phyloP scores from a whole-genome alignment of 441 rosid genomes.

The Pelargonium cotyledonis region DNA sequence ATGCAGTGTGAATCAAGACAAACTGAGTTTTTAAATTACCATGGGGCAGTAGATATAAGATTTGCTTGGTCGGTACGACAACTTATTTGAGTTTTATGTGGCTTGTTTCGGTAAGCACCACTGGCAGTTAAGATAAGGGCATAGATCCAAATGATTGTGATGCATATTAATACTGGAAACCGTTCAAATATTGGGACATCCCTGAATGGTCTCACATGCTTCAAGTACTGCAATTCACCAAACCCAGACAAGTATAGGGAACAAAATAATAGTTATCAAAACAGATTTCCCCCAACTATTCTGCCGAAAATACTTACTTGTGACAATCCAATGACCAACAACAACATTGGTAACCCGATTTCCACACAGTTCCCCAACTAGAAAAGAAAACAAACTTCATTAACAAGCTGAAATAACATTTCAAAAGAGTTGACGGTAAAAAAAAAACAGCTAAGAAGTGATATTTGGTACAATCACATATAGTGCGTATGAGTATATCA shows the following conservation, averaged over 20 bases:
- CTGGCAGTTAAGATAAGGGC: slow-evolving; percentile 54
- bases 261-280: slow-evolving; percentile 9
- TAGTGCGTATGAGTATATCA: neutral
- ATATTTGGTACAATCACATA: neutral
- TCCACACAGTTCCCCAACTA: slow-evolving; percentile 68
- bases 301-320: too few species aligned
- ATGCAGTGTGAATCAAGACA: neutral
- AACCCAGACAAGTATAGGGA: slow-evolving; percentile 11
- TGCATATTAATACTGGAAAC: slow-evolving; percentile 54
- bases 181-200: slow-evolving; percentile 58
- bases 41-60: slow-evolving; percentile 69
- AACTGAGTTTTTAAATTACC: slow-evolving; percentile 30
- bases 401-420: neutral
- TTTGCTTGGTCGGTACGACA: slow-evolving; percentile 68
- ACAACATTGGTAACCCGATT: slow-evolving; percentile 63
- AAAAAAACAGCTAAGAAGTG: neutral
- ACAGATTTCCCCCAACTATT: too few species aligned
- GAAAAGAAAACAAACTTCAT: slow-evolving; percentile 9
- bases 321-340: slow-evolving; percentile 50
- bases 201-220: slow-evolving; percentile 63
- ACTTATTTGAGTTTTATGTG: slow-evolving; percentile 38
- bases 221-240: slow-evolving; percentile 71
- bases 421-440: neutral
- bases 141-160: slow-evolving; percentile 52
- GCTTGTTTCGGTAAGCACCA: slow-evolving; percentile 55